phyloP scores from a whole-genome alignment of 805 yeast species.

The Trichomonascus vanleenenianus region DNA sequence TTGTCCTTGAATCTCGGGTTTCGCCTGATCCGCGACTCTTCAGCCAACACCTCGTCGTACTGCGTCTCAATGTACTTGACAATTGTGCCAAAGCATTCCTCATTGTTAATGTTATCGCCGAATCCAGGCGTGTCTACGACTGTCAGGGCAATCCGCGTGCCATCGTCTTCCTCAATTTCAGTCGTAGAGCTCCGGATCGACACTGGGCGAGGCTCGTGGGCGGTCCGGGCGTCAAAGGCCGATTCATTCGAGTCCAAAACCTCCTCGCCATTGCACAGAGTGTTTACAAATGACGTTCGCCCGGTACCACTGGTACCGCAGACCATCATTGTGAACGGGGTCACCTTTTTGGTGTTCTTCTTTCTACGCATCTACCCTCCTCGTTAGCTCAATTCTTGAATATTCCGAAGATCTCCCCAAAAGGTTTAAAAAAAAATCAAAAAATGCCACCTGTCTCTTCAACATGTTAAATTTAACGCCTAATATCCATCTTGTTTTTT shows the following conservation, averaged over 20 bases:
- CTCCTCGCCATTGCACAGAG: constrained; percentile 44
- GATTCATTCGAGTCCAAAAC: constrained; percentile 29
- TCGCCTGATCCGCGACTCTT: constrained; percentile 67
- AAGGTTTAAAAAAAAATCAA: not conserved
- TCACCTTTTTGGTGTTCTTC: constrained; percentile 54
- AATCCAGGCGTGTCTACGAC: constrained; percentile 69
- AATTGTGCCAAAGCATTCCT: constrained; percentile 40
- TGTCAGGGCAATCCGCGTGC: constrained; percentile 42
- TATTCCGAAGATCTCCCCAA: not conserved
- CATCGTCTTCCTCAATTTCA: constrained; percentile 47
- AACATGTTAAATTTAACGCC: too few species aligned
- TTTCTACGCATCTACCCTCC: constrained; percentile 36
- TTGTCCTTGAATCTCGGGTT: constrained; percentile 65
- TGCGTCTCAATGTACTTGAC: constrained; percentile 59
- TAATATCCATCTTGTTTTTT: too few species aligned
- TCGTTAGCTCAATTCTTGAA: not conserved
- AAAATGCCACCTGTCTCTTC: constrained; percentile 1
- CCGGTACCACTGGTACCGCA: constrained; percentile 72
- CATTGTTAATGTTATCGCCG: constrained; percentile 68
- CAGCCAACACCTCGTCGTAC: constrained; percentile 63
- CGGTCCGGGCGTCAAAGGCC: constrained; percentile 26
- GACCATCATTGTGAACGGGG: constrained; percentile 59
- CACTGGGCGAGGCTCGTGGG: constrained; percentile 32
- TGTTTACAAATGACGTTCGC: constrained; percentile 63
- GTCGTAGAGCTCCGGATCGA: constrained; percentile 44